A percentile compares a stretch with the other conserved stretches of the same genome.
Evolutionary conservation across 2,329 filamentous ascomycete genomes (phyloP).

Genomic region (Ramularia endophylla): DNA sequence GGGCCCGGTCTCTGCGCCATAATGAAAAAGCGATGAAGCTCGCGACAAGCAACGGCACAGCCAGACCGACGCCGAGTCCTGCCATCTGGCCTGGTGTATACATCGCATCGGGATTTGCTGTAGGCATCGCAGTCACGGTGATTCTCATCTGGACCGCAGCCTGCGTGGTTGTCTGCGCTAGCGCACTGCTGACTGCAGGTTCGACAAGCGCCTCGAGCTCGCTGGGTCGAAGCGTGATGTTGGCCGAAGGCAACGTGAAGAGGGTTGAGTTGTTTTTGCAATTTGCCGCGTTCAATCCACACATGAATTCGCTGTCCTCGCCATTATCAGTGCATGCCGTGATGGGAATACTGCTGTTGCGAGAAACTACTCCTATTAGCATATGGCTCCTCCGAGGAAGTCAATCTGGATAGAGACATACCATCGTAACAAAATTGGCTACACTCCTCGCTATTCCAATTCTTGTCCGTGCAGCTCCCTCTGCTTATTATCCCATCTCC

Average conservation of each 20-base stretch:
- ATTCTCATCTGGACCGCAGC: background rate
- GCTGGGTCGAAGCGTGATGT: slow-evolving; percentile 24
- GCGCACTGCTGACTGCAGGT: slow-evolving; percentile 15
- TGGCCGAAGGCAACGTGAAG: slow-evolving; percentile 22
- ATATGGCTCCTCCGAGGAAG: background rate
- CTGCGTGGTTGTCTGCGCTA: slow-evolving; percentile 2
- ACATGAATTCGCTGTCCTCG: slow-evolving; percentile 26
- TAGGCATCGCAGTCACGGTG: background rate
- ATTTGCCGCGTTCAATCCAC: slow-evolving; percentile 22
- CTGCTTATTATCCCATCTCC: slow-evolving; percentile 25
- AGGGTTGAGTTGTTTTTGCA: slow-evolving; percentile 22
- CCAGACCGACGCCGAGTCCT: slow-evolving; percentile 25
- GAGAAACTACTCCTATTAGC: background rate
- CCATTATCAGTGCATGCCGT: slow-evolving; percentile 21
- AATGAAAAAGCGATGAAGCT: slow-evolving; percentile 19
- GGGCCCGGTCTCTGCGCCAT: slow-evolving; percentile 11
- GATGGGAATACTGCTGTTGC: slow-evolving; percentile 17
- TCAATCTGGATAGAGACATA: slow-evolving; percentile 2
- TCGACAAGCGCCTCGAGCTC: slow-evolving; percentile 24
- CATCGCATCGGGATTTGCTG: background rate
- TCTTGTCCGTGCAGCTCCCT: slow-evolving; percentile 29
- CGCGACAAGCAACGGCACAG: slow-evolving; percentile 24
- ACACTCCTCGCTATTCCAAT: slow-evolving; percentile 27
- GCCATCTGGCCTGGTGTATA: slow-evolving; percentile 26
- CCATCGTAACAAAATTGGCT: slow-evolving; percentile 9